phyloP scores from a whole-genome alignment of 495 filamentous ascomycete genomes.

The Astrothelium subdiscretum region DNA sequence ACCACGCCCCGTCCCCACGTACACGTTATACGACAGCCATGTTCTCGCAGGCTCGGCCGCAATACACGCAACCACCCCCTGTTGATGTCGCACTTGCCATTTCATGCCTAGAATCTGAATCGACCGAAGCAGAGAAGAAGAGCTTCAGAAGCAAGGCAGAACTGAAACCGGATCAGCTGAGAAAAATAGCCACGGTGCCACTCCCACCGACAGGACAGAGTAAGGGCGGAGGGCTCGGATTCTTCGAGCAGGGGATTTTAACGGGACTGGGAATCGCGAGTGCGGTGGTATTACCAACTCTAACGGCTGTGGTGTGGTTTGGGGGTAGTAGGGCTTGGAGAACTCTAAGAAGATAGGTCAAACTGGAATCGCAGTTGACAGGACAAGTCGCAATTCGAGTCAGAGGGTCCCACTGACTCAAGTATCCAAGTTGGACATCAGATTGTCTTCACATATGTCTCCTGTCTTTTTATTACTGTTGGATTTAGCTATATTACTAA shows the following conservation, averaged over 20 bases:
- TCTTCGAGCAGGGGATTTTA: constrained; percentile 38
- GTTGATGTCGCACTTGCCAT: constrained; percentile 7
- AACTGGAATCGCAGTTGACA: neutral
- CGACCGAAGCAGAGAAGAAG: constrained; percentile 5
- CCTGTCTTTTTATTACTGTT: too few species aligned
- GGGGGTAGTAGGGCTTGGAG: neutral
- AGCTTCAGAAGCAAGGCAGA: neutral
- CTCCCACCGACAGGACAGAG: constrained; percentile 31
- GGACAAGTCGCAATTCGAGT: too few species aligned
- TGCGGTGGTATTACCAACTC: neutral
- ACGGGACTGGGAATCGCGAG: neutral
- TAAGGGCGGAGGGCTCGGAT: constrained; percentile 32
- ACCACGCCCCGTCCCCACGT: constrained; percentile 15
- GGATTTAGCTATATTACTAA: too few species aligned
- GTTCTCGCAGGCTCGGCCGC: constrained; percentile 34
- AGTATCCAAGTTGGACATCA: too few species aligned
- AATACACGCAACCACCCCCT: constrained; percentile 21
- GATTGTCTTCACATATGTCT: too few species aligned
- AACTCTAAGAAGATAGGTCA: neutral
- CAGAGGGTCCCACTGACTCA: too few species aligned
- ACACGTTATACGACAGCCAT: constrained; percentile 30
- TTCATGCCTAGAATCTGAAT: constrained; percentile 9
- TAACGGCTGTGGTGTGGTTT: neutral
- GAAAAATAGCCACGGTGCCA: constrained; percentile 25
- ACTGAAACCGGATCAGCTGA: constrained; percentile 10